These are phyloP conservation scores for Helotiales sp. DNA, from an alignment of 2,329 filamentous ascomycete genomes.

Conservation along the genomic window DNA sequence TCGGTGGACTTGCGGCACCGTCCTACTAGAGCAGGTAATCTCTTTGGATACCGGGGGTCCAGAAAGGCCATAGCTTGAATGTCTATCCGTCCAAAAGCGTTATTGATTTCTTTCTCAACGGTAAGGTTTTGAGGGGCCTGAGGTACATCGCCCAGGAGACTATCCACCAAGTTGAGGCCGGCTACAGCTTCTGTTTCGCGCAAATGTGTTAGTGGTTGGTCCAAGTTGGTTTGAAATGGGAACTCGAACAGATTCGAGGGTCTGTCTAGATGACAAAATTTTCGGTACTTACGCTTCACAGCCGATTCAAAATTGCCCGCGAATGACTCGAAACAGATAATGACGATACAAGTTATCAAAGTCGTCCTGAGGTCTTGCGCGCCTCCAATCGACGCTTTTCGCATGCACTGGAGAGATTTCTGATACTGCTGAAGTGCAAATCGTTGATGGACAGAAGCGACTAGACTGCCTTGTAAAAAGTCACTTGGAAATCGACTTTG, in stretches of 20 bases:
- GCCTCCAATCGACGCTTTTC: conserved; percentile 49
- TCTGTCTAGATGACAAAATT: no score
- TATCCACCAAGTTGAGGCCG: conserved; percentile 42
- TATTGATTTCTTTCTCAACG: conserved; percentile 14
- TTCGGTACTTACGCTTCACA: conserved; percentile 50
- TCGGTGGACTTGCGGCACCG: neutral
- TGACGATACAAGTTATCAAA: conserved; percentile 64
- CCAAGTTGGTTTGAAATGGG: no score
- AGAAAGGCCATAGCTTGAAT: conserved; percentile 19
- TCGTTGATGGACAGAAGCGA: conserved; percentile 54
- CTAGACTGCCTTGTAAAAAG: conserved; percentile 42
- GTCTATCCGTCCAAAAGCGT: conserved; percentile 17
- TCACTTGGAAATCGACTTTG: no score
- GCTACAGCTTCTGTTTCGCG: conserved; percentile 59
- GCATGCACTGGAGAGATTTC: conserved; percentile 56
- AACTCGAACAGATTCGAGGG: no score
- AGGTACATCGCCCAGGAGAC: neutral
- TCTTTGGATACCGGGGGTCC: conserved; percentile 1
- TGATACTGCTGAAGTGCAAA: conserved; percentile 63
- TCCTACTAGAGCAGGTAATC: neutral
- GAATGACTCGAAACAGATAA: conserved; percentile 70
- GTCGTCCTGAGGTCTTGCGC: conserved; percentile 52
- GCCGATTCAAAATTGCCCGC: conserved; percentile 64
- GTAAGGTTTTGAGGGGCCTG: neutral
- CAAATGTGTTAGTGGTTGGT: no score